A percentile compares a stretch with the other conserved stretches of the same genome.
These are phyloP conservation scores for Nadsonia starkeyi-henricii DNA, from an alignment of 1,139 yeast species.

Conservation along the genomic window DNA sequence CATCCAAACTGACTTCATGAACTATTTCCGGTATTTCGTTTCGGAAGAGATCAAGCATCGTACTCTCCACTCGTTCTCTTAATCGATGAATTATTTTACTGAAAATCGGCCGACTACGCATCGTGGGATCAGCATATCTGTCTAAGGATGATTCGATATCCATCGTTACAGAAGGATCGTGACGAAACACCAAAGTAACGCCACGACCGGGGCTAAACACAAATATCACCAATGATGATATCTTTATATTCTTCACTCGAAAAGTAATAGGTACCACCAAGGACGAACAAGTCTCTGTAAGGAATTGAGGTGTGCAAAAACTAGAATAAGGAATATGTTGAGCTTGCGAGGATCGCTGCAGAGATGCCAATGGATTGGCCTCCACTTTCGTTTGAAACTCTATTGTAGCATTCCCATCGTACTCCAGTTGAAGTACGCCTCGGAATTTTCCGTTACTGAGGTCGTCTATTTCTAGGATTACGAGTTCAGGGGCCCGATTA, in stretches of 20 bases:
- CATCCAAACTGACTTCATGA: not conserved
- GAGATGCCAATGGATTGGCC: not conserved
- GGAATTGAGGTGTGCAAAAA: not conserved
- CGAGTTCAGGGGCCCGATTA: not conserved
- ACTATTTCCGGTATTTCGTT: not conserved
- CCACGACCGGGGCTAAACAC: not conserved
- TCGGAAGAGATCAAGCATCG: not conserved
- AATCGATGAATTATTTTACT: not conserved
- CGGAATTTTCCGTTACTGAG: not conserved
- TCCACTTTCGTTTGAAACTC: not conserved
- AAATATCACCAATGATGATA: not conserved
- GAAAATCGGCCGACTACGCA: not conserved
- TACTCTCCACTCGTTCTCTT: not conserved
- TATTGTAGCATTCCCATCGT: not conserved
- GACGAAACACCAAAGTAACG: not conserved
- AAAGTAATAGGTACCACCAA: not conserved
- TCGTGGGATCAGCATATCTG: not conserved
- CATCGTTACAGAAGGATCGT: not conserved
- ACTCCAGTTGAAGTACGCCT: not conserved
- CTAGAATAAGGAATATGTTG: not conserved
- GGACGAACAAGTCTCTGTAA: not conserved
- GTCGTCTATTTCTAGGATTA: not conserved
- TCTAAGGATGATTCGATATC: not conserved
- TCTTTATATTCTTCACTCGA: not conserved
- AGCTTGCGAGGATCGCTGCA: not conserved